Percentiles rank a stretch among this genome's conserved stretches.
Conservation (phyloP, 495 filamentous ascomycete species). For the Penicillium cataractarum region DNA sequence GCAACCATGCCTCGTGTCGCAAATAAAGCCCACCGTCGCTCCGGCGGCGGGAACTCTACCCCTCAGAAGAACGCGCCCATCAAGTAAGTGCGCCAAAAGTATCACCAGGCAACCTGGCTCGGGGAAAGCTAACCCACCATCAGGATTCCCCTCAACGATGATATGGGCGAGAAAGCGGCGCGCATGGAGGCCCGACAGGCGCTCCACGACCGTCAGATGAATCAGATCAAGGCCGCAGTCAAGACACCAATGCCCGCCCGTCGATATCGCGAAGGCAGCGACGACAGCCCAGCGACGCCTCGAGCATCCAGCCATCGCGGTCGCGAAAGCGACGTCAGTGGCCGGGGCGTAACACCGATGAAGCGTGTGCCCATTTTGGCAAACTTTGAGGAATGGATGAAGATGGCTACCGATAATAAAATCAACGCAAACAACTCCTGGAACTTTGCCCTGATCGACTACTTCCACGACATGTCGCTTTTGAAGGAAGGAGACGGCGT, state of each 20-base stretch:
- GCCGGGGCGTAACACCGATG: conserved; percentile 85
- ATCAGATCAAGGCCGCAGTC: conserved; percentile 86
- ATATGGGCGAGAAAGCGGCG: conserved; percentile 86
- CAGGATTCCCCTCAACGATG: conserved; percentile 92
- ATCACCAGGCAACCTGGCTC: conserved; percentile 3
- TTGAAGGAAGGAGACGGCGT: conserved; percentile 95
- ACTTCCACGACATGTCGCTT: conserved; percentile 99
- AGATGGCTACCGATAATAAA: conserved; percentile 99
- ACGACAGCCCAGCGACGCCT: conserved; percentile 67
- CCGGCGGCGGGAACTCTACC: conserved; percentile 57
- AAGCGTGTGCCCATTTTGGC: conserved; percentile 94
- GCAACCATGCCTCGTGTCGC: conserved; percentile 74
- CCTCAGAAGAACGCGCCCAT: conserved; percentile 66
- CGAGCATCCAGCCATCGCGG: conserved; percentile 54
- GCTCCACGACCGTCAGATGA: conserved; percentile 87
- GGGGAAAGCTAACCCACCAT: conserved; percentile 20
- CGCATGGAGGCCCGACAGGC: conserved; percentile 86
- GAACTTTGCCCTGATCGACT: conserved; percentile 99
- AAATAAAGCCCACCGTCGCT: conserved; percentile 55
- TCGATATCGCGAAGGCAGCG: conserved; percentile 65
- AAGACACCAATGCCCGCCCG: conserved; percentile 72
- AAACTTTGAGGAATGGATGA: conserved; percentile 99
- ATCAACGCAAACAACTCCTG: conserved; percentile 99
- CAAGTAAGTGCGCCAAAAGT: conserved; percentile 56
- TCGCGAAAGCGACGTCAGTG: conserved; percentile 65